Evolutionary conservation across 139 green algal genomes (phyloP).

Genomic region (Eudorina sp.): DNA sequence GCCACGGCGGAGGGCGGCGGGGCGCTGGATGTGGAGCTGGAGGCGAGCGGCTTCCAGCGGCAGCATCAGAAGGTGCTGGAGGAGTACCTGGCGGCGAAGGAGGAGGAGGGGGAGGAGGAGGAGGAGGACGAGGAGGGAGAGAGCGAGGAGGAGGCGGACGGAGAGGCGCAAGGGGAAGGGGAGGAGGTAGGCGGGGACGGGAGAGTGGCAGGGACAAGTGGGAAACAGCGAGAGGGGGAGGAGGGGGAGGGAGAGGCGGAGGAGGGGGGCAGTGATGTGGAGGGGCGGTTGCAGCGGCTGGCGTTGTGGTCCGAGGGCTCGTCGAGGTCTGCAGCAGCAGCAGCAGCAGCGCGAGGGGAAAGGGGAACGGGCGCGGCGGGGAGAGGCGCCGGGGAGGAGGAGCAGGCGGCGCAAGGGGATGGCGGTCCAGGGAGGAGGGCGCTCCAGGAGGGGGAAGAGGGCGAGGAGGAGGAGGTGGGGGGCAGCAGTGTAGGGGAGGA

Average conservation of each 20-base stretch:
- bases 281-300: too few species aligned
- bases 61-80: conserved; percentile 66
- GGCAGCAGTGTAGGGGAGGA: neutral
- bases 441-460: neutral
- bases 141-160: neutral
- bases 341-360: too few species aligned
- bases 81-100: conserved; percentile 10
- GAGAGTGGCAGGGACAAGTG: neutral
- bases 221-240: neutral
- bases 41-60: conserved; percentile 78
- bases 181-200: neutral
- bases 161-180: conserved; percentile 30
- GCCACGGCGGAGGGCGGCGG: neutral
- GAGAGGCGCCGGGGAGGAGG: neutral
- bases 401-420: neutral
- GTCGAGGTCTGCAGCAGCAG: too few species aligned
- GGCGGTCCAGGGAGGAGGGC: neutral
- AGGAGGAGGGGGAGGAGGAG: conserved; percentile 8
- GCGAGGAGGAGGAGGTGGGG: neutral
- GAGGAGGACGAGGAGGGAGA: conserved; percentile 30
- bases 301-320: neutral
- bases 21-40: conserved; percentile 73
- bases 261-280: neutral
- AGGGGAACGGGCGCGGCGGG: too few species aligned
- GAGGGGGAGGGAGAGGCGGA: neutral